phyloP scores from a whole-genome alignment of 495 filamentous ascomycete genomes.

The Neurospora sp. region DNA sequence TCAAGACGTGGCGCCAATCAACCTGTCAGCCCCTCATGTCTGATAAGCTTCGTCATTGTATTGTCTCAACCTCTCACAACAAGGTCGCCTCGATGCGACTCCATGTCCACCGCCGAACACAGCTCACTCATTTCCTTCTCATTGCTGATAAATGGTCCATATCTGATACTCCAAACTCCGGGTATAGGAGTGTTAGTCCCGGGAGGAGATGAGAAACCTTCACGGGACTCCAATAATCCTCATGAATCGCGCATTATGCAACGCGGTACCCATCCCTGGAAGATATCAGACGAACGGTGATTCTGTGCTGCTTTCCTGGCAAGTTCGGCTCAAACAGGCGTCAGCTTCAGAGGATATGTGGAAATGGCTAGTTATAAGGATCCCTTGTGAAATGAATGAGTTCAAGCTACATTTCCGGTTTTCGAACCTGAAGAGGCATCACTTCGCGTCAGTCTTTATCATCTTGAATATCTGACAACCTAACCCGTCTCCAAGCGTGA shows the following conservation, averaged over 20 bases:
- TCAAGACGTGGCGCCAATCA: slow-evolving; percentile 11
- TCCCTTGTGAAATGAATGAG: background rate
- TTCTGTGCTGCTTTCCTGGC: background rate
- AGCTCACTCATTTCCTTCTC: background rate
- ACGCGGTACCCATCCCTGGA: background rate
- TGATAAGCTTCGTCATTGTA: slow-evolving; percentile 24
- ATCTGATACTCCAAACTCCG: background rate
- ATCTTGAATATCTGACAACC: background rate
- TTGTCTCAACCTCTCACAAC: slow-evolving; percentile 4
- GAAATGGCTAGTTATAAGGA: background rate
- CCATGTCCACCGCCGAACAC: background rate
- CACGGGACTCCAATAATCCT: background rate
- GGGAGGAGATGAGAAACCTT: background rate
- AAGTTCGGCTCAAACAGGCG: background rate
- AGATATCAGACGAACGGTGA: background rate
- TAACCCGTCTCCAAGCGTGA: background rate
- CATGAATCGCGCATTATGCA: background rate
- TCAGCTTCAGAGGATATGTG: background rate
- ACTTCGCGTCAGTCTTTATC: background rate
- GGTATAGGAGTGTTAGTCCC: background rate
- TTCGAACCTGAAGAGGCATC: background rate
- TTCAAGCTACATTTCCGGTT: background rate
- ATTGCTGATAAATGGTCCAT: background rate
- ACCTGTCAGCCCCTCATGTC: slow-evolving; percentile 1
- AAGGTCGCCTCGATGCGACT: background rate